Percentiles rank a stretch among this genome's conserved stretches.
phyloP scores from a whole-genome alignment of 805 yeast genomes.

The Ogataea ramenticola region DNA sequence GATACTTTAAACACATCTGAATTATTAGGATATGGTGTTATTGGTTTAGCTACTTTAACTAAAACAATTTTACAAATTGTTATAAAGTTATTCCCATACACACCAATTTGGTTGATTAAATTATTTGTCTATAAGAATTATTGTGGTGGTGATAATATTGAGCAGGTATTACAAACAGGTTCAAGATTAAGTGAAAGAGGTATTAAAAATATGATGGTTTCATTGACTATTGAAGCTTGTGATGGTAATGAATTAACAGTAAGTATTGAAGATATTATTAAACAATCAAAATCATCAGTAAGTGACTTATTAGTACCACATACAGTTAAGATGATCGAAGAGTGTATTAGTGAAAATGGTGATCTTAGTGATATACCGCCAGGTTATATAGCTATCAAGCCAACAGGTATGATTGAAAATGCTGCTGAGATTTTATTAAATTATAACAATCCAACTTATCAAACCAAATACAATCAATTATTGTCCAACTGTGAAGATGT shows the following conservation, averaged over 20 bases:
- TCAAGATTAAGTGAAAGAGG: conserved; percentile 60
- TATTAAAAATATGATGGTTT: conserved; percentile 90
- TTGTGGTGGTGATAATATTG: conserved; percentile 81
- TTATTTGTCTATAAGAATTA: conserved; percentile 73
- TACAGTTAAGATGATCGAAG: conserved; percentile 49
- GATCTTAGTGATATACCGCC: conserved; percentile 70
- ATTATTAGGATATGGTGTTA: conserved; percentile 56
- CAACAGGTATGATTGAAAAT: conserved; percentile 77
- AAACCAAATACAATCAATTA: conserved; percentile 46
- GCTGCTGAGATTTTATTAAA: conserved; percentile 69
- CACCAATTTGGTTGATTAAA: conserved; percentile 67
- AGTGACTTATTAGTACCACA: conserved; percentile 64
- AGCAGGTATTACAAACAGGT: conserved; percentile 68
- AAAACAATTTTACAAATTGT: conserved; percentile 54
- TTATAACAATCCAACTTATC: conserved; percentile 45
- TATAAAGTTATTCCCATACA: conserved; percentile 61
- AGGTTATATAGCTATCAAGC: conserved; percentile 89
- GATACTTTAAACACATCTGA: conserved; percentile 47
- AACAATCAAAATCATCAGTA: conserved; percentile 60
- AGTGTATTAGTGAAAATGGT: conserved; percentile 25
- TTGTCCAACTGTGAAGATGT: conserved; percentile 60
- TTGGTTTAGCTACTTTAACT: conserved; percentile 63
- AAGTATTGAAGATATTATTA: conserved; percentile 48
- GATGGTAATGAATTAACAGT: conserved; percentile 56
- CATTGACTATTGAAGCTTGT: conserved; percentile 88